Conservation (phyloP, 176 grass and related monocot species). For the Bromus sterilis region DNA sequence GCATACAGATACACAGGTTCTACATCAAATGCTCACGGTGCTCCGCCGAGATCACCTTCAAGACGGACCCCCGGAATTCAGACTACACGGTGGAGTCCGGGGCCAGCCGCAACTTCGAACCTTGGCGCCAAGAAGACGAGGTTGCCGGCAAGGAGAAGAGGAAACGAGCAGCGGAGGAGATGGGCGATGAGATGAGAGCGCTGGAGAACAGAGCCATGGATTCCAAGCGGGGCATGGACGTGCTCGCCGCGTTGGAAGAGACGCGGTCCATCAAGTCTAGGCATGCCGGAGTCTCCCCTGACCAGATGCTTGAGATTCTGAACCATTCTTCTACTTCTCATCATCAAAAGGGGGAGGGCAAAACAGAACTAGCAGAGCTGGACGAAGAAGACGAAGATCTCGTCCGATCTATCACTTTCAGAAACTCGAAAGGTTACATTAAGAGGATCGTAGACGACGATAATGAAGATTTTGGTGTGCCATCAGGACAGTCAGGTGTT, state of each 20-base stretch:
- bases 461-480: constrained; percentile 34
- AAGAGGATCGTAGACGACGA: constrained; percentile 51
- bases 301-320: constrained; percentile 82
- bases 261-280: constrained; percentile 55
- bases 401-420: constrained; percentile 78
- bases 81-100: constrained; percentile 58
- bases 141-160: constrained; percentile 47
- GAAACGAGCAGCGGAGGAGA: constrained; percentile 55
- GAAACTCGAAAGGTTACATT: constrained; percentile 65
- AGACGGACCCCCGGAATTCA: constrained; percentile 62
- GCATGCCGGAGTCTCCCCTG: constrained; percentile 67
- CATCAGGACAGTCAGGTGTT: not conserved
- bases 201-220: constrained; percentile 48
- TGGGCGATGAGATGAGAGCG: constrained; percentile 63
- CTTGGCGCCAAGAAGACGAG: constrained; percentile 58
- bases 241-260: constrained; percentile 39
- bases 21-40: constrained; percentile 60
- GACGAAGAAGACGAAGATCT: constrained; percentile 77
- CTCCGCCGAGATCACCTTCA: constrained; percentile 58
- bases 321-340: constrained; percentile 23
- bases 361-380: constrained; percentile 45
- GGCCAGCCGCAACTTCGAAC: constrained; percentile 67
- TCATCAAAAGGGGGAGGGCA: constrained; percentile 58
- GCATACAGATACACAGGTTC: constrained; percentile 56
- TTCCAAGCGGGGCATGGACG: constrained; percentile 49